phyloP scores from a whole-genome alignment of 768 basidiomycete genomes.

The Lentinula boryana region DNA sequence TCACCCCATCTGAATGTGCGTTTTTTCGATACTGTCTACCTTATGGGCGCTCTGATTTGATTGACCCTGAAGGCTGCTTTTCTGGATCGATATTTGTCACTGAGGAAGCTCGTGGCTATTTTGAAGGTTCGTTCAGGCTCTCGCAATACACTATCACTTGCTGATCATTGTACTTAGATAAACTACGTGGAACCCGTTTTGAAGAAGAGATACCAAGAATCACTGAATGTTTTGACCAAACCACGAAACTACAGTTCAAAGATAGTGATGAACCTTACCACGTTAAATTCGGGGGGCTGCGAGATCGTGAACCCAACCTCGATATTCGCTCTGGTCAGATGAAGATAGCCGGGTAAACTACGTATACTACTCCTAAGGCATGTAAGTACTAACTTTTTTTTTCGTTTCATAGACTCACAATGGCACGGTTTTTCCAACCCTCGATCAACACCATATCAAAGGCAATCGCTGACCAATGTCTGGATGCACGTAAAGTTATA shows the following conservation, averaged over 20 bases:
- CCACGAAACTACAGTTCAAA: conserved; percentile 38
- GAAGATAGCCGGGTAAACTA: conserved; percentile 25
- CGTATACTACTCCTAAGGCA: background rate
- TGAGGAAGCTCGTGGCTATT: conserved; percentile 22
- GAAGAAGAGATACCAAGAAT: conserved; percentile 29
- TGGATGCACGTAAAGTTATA: conserved; percentile 23
- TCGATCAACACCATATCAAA: conserved; percentile 31
- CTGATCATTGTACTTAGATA: conserved; percentile 7
- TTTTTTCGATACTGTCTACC: background rate
- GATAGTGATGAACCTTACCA: conserved; percentile 29
- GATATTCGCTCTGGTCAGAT: conserved; percentile 35
- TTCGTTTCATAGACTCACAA: conserved; percentile 10
- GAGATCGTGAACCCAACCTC: conserved; percentile 29
- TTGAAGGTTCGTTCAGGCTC: conserved; percentile 21
- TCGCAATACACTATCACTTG: background rate
- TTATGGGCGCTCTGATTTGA: background rate
- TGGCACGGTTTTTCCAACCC: conserved; percentile 37
- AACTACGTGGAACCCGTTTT: background rate
- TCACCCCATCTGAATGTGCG: conserved; percentile 28
- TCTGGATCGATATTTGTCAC: conserved; percentile 34
- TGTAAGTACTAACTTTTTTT: background rate
- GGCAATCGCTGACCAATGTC: conserved; percentile 26
- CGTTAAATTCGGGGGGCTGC: conserved; percentile 33
- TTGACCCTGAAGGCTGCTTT: conserved; percentile 13
- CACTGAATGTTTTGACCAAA: conserved; percentile 30